Base-by-base conservation (phyloP, 805 yeast genomes). In the Wickerhamiella domercqiae region DNA sequence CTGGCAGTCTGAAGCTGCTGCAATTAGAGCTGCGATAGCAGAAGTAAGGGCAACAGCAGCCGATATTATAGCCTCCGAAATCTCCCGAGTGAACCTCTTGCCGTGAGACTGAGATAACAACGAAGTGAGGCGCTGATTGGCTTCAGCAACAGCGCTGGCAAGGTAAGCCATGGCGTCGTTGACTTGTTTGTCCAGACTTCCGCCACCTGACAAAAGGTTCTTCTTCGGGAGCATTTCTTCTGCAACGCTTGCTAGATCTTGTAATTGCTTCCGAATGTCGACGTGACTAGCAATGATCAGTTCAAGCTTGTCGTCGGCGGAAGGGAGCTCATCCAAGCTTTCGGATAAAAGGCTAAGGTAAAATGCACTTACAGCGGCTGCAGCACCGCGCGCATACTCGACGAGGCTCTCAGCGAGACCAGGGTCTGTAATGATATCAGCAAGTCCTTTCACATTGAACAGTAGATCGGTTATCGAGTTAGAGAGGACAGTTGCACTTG, bases 11-110 rank as follows among this genome's bases (percentile, higher is more conserved):
- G 82, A 74, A 2, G 94, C 81, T 2, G 90, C 77, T 44, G 65
- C 61, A 38, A 84, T 75, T 48, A 83, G 67, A 24, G 69, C 62
- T 4, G 78, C 73, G 36, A 83, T 77, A 1, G 94, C 82, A 42
- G 75, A 71, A 1, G 87, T 80, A 21, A 83, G 76, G 9, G 83
- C 80, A 40, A 76, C 69, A 0, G 94, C 90, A 16, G 87, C 81
- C 2, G 76, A 62, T 32, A 83, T 60, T 40, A 84, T 72, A 0
- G 87, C 78, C 49, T 75, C 81, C 54, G 79, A 81, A 32, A 82
- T 71, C 49, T 76, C 77, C 36, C 73, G 55, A 44, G 78, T 77
- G 29, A 68, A 68, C 13, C 72, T 66, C 2, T 19, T 7, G 41
- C 44, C 43, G 13, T 19, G 29, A 22, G 38, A 26, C 26, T n/a